Conservation (phyloP, 2,329 filamentous ascomycete species). For the Fusarium burgessii region DNA sequence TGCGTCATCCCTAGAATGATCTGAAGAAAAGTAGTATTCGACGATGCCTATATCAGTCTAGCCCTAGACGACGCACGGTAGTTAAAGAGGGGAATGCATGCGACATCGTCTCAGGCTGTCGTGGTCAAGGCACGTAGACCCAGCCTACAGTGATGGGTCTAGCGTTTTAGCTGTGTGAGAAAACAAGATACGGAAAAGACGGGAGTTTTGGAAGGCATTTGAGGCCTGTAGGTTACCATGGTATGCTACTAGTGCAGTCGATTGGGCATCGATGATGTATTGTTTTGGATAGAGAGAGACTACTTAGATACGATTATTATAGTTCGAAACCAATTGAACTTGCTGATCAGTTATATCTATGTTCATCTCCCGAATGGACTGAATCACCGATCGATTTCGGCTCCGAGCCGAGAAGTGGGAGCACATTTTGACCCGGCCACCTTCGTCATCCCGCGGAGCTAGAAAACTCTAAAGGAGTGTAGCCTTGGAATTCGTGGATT, state of each 20-base stretch:
- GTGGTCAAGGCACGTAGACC: slow-evolving; percentile 11
- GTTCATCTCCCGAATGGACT: not conserved
- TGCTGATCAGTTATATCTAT: not conserved
- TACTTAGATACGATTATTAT: not conserved
- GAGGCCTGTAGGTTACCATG: not conserved
- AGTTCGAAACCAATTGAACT: not conserved
- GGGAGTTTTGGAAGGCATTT: not conserved
- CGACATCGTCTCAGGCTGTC: slow-evolving; percentile 4
- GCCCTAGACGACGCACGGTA: not conserved
- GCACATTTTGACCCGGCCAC: not conserved
- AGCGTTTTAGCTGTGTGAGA: not conserved
- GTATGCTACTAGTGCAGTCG: not conserved
- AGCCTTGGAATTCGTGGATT: not conserved
- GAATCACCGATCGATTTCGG: slow-evolving; percentile 20
- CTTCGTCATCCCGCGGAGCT: slow-evolving; percentile 14
- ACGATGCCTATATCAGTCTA: slow-evolving; percentile 24
- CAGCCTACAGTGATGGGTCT: not conserved
- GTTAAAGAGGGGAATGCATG: slow-evolving; percentile 10
- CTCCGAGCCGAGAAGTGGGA: slow-evolving; percentile 15
- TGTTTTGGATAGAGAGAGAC: not conserved
- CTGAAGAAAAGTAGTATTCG: not conserved
- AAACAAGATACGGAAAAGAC: slow-evolving; percentile 2
- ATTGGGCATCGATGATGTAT: not conserved
- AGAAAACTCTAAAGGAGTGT: slow-evolving; percentile 1
- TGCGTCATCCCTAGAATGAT: slow-evolving; percentile 17